phyloP scores from a whole-genome alignment of 179 eudicot species.

The Beta corolliflora region DNA sequence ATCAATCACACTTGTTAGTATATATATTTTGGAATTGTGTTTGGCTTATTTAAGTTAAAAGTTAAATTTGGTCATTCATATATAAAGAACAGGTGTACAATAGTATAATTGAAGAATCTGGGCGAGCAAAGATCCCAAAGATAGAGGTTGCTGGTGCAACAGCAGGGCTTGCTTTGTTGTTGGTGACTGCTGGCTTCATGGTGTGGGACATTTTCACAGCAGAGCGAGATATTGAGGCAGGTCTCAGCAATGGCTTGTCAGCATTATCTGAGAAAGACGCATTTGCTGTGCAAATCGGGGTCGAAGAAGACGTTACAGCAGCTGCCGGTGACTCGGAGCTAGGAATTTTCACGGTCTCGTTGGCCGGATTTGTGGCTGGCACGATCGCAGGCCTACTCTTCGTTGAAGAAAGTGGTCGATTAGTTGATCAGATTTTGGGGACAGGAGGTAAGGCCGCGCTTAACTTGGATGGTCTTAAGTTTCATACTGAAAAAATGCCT shows the following conservation, averaged over 20 bases:
- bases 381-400: neutral
- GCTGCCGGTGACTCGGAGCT: neutral
- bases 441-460: neutral
- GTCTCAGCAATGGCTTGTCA: neutral
- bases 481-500: neutral
- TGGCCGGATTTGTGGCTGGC: conserved; percentile 1
- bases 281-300: neutral
- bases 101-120: conserved; percentile 16
- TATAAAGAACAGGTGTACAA: neutral
- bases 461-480: neutral
- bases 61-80: no score
- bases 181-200: neutral
- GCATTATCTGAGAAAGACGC: neutral
- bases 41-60: neutral
- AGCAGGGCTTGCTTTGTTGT: neutral
- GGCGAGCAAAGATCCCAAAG: conserved; percentile 6
- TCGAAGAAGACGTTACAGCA: neutral
- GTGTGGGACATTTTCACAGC: conserved; percentile 8
- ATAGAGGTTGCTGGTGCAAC: neutral
- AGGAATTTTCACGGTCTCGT: neutral
- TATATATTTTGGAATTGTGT: neutral
- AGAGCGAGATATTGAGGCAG: neutral
- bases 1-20: neutral
- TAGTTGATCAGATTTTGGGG: neutral
- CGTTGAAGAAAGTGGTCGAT: neutral